Percentiles rank a stretch among this genome's conserved stretches.
phyloP scores from a whole-genome alignment of 1,139 yeast species.

The Scheffersomyces segobiensis region DNA sequence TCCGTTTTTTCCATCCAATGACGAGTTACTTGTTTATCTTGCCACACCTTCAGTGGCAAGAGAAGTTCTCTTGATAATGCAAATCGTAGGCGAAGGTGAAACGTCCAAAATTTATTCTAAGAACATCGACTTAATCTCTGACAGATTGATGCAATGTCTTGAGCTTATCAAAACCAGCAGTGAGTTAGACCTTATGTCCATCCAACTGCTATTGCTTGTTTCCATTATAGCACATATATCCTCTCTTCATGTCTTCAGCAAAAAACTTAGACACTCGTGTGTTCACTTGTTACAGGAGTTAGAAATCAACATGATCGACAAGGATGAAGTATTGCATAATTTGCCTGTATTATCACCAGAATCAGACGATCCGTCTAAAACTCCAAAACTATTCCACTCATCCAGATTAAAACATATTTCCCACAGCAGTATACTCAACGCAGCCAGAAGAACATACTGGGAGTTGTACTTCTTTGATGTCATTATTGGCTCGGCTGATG shows the following conservation, averaged over 20 bases:
- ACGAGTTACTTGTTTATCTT: slow-evolving; percentile 31
- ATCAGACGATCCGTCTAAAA: neutral
- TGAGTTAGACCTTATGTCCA: slow-evolving; percentile 35
- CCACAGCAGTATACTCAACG: slow-evolving; percentile 22
- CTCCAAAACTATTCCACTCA: slow-evolving; percentile 6
- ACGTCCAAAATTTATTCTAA: slow-evolving; percentile 33
- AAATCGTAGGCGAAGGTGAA: slow-evolving; percentile 48
- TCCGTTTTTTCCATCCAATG: slow-evolving; percentile 43
- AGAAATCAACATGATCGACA: slow-evolving; percentile 36
- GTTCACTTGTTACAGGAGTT: slow-evolving; percentile 34
- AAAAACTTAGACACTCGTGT: slow-evolving; percentile 37
- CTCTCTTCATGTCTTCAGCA: slow-evolving; percentile 45
- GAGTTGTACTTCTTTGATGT: slow-evolving; percentile 51
- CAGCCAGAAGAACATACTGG: slow-evolving; percentile 48
- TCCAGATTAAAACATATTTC: slow-evolving; percentile 18
- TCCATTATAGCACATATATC: slow-evolving; percentile 48
- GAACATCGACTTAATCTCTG: slow-evolving; percentile 29
- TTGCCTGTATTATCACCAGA: neutral
- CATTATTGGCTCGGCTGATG: slow-evolving; percentile 53
- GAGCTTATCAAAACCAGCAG: slow-evolving; percentile 25
- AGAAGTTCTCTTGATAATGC: slow-evolving; percentile 46
- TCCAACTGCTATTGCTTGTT: slow-evolving; percentile 40
- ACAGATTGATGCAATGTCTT: slow-evolving; percentile 33
- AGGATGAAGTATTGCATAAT: neutral
- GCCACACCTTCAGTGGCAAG: slow-evolving; percentile 27